Evolutionary conservation across 2,329 filamentous ascomycete genomes (phyloP), one percentile per base, ranked within the genome.

Genomic region (Nothomitra cinnamomea): DNA sequence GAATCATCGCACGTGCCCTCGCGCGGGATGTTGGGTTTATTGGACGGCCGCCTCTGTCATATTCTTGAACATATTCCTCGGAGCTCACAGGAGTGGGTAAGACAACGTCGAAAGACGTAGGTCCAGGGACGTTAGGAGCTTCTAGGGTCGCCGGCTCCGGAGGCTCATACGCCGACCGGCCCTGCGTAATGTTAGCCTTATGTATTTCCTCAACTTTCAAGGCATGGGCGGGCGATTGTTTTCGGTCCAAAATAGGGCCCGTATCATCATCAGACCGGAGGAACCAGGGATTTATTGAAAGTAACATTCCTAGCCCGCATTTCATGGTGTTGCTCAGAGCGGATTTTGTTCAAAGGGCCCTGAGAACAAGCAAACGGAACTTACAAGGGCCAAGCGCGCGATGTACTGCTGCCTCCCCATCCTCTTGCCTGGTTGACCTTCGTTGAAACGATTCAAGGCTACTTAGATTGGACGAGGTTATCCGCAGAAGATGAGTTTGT

Each of bases 21-120:
- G 57, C 56, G 55, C 67, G 68, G 5, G 71, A 71, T 32, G 63
- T 64, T 2, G 64, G 62, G 57, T 73, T 73, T 28, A 68, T 63
- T 32, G 72, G 70, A 61, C 72, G 70, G 2, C 71, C 72, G 53
- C 69, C 64, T 51, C 65, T 63, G 60, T 74, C 70, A 61, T 71
- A 74, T 42, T 69, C 65, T 56, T 74, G 72, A 48, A 69, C 62
- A 60, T 73, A 72, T n/a, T 60, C 62, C 51, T 68, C 68, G 32
- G 66, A 61, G 58, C 5, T 17, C 7, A 40, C 41, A 21, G 52
- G n/a, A 8, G 10, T 35, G 12, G 22, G 17, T 15, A n/a, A 3
- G 45, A 35, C 17, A 28, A 19, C 8, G 8, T 21, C 19, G 45
- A 32, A 17, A 49, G 25, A 17, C 8, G 58, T 59, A 22, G 56